A percentile compares a stretch with the other conserved stretches of the same genome.
Evolutionary conservation across 495 filamentous ascomycete genomes (phyloP).

Genomic region (Parachaetomium inaequale): DNA sequence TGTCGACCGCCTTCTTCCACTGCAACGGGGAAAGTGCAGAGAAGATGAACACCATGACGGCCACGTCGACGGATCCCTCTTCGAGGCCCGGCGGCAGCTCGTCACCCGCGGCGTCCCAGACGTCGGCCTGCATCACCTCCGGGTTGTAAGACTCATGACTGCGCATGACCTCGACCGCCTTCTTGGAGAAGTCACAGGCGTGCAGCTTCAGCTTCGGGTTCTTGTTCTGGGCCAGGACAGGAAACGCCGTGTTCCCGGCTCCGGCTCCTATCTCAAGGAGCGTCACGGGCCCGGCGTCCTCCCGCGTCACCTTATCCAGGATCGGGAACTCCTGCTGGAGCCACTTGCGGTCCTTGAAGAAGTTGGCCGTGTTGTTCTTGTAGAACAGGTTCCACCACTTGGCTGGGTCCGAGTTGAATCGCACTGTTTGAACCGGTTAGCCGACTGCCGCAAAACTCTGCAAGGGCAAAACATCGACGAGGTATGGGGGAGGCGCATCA

Average conservation of each 20-base stretch:
- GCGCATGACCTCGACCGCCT: constrained; percentile 85
- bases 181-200: constrained; percentile 90
- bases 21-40: constrained; percentile 81
- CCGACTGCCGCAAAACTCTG: constrained; percentile 14
- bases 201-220: constrained; percentile 76
- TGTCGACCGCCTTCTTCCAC: constrained; percentile 77
- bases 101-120: constrained; percentile 81
- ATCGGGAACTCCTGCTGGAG: constrained; percentile 90
- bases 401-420: constrained; percentile 83
- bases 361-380: constrained; percentile 88
- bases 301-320: constrained; percentile 62
- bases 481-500: constrained; percentile 36
- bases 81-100: constrained; percentile 70
- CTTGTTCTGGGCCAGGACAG: constrained; percentile 73
- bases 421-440: constrained; percentile 45
- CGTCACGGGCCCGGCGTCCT: constrained; percentile 56
- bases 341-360: constrained; percentile 99
- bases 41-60: constrained; percentile 95
- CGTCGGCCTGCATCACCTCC: constrained; percentile 71
- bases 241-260: constrained; percentile 94
- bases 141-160: constrained; percentile 59
- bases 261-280: constrained; percentile 92
- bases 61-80: constrained; percentile 76
- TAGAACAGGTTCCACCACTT: constrained; percentile 99
- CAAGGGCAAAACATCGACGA: constrained; percentile 12